Conservation (phyloP, 352 stramenopile genomes). For the Thalassiosira livingstoniorum region DNA sequence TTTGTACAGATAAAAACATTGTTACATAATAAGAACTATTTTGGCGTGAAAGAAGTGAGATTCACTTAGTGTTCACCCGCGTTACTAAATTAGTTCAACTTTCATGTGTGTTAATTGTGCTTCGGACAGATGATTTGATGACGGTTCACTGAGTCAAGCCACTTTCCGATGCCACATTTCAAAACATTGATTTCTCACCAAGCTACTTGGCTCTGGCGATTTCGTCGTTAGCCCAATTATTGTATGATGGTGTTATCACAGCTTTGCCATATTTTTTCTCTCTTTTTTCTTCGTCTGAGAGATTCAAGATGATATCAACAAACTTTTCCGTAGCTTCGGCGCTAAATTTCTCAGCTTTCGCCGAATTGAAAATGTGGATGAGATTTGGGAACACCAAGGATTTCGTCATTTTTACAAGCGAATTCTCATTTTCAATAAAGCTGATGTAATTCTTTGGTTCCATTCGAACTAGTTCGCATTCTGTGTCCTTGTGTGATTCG, state of each 20-base stretch:
- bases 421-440: background rate
- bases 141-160: too few relatives aligned
- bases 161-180: too few relatives aligned
- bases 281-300: constrained; percentile 8
- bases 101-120: too few relatives aligned
- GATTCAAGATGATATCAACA: background rate
- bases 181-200: too few relatives aligned
- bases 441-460: background rate
- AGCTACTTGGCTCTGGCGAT: too few relatives aligned
- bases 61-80: too few relatives aligned
- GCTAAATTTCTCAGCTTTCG: constrained; percentile 5
- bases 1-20: too few relatives aligned
- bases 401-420: background rate
- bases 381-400: background rate
- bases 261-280: background rate
- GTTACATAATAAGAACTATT: too few relatives aligned
- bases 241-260: background rate
- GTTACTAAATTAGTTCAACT: too few relatives aligned
- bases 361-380: constrained; percentile 1
- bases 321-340: background rate
- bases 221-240: background rate
- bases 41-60: too few relatives aligned
- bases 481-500: too few relatives aligned
- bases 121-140: too few relatives aligned
- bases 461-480: background rate